Conservation (phyloP, 148 eudicot species). For the Spergularia marina region DNA sequence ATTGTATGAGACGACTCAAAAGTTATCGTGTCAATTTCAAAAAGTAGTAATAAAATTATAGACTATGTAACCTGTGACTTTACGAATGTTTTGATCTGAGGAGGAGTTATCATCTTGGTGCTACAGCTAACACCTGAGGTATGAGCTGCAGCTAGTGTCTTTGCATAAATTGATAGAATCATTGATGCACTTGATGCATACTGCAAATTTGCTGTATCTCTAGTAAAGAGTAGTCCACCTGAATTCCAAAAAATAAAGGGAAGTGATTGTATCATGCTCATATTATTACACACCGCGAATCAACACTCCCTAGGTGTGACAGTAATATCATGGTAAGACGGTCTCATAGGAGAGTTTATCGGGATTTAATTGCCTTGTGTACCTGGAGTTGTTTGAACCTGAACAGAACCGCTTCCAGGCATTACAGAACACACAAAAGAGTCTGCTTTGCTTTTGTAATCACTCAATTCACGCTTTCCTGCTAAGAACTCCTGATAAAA, state of each 20-base stretch:
- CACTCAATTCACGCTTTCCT: conserved; percentile 53
- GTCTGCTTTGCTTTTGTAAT: conserved; percentile 63
- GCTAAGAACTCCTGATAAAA: conserved; percentile 54
- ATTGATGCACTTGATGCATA: conserved; percentile 64
- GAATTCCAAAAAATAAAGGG: conserved; percentile 14
- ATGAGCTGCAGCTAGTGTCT: conserved; percentile 43
- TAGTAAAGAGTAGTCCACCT: conserved; percentile 71
- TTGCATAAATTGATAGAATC: conserved; percentile 61
- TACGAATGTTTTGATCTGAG: conserved; percentile 55
- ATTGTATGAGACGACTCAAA: too few species aligned
- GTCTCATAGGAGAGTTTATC: background rate
- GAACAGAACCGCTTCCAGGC: conserved; percentile 68
- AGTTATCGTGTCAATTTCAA: too few species aligned
- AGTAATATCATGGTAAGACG: background rate
- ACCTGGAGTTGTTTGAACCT: conserved; percentile 81
- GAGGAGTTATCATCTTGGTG: conserved; percentile 40
- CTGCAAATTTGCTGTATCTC: conserved; percentile 70
- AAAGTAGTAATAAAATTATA: too few species aligned
- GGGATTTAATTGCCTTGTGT: background rate
- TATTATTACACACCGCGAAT: background rate
- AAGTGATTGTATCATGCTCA: background rate
- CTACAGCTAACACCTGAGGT: conserved; percentile 56
- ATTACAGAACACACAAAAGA: conserved; percentile 70
- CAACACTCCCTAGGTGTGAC: too few species aligned
- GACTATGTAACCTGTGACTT: conserved; percentile 62